Percentiles rank a stretch among this genome's conserved stretches.
Conservation (phyloP, 345 rosid species). For the Eucalyptus fibrosa region DNA sequence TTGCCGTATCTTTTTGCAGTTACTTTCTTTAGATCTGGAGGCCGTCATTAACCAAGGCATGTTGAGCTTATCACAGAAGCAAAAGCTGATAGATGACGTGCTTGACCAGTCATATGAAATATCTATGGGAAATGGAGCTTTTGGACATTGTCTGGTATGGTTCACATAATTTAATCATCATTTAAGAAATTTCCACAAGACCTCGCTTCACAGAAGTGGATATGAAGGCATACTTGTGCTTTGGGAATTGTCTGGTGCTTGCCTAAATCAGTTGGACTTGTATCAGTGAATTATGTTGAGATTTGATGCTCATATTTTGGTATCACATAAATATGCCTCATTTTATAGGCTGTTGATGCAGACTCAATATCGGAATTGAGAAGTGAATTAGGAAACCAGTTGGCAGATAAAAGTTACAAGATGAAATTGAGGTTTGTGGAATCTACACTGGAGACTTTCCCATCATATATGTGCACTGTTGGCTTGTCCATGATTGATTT, state of each 20-base stretch:
- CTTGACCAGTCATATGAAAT: slow-evolving; percentile 43
- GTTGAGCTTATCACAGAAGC: slow-evolving; percentile 34
- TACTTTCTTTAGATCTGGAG: slow-evolving; percentile 47
- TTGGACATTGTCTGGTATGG: slow-evolving; percentile 51
- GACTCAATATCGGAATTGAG: slow-evolving; percentile 46
- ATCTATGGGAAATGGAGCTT: slow-evolving; percentile 46
- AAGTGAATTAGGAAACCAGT: slow-evolving; percentile 60
- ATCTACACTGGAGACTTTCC: not conserved
- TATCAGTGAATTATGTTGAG: not conserved
- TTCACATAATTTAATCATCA: not conserved
- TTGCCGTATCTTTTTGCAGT: slow-evolving; percentile 4
- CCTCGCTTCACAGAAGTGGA: not conserved
- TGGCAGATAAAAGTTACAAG: slow-evolving; percentile 43
- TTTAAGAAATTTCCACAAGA: not conserved
- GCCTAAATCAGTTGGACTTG: not conserved
- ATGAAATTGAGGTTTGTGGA: slow-evolving; percentile 26
- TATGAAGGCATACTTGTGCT: not conserved
- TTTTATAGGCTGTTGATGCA: slow-evolving; percentile 45
- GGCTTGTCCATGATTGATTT: not conserved
- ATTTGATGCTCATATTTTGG: not conserved
- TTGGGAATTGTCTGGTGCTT: not conserved
- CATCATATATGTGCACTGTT: not conserved
- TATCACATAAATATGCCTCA: not conserved
- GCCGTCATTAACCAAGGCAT: slow-evolving; percentile 36
- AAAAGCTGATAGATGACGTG: slow-evolving; percentile 32